phyloP scores from a whole-genome alignment of 1,284 basidiomycete genomes.

The Pholiota adiposa region DNA sequence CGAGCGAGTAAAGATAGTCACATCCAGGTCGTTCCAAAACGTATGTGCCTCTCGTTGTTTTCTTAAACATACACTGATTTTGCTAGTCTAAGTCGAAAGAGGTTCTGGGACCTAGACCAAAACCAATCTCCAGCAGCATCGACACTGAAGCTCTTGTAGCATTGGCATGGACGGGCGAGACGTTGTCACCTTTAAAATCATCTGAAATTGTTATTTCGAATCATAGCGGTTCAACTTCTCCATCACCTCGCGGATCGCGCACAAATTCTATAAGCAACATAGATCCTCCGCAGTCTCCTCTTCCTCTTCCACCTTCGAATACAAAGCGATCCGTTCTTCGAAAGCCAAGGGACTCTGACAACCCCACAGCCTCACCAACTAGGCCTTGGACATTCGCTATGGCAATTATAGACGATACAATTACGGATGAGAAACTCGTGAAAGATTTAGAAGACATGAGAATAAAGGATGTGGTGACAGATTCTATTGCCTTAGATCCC shows the following conservation, averaged over 20 bases:
- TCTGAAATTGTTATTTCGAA: conserved; percentile 12
- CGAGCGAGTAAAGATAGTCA: not conserved
- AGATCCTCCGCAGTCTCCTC: not conserved
- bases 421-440: conserved; percentile 36
- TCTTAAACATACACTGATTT: not conserved
- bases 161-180: conserved; percentile 36
- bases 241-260: conserved; percentile 1
- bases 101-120: conserved; percentile 18
- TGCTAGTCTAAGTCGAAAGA: conserved; percentile 16
- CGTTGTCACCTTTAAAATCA: conserved; percentile 16
- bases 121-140: conserved; percentile 21
- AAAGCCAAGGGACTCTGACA: conserved; percentile 14
- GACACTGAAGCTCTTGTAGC: conserved; percentile 35
- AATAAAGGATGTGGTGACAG: conserved; percentile 18
- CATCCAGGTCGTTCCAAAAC: conserved; percentile 18
- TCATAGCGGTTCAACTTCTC: conserved; percentile 8
- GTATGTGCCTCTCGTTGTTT: conserved; percentile 12
- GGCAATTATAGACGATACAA: conserved; percentile 32
- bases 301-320: not conserved
- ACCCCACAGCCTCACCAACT: not conserved
- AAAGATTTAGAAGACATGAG: conserved; percentile 35
- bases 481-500: conserved; percentile 8
- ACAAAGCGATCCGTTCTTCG: conserved; percentile 19
- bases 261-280: conserved; percentile 7
- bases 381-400: conserved; percentile 30